Base-by-base conservation (phyloP, 225 moss, liverwort and hornwort species). In the Physcomitrellopsis africana region DNA sequence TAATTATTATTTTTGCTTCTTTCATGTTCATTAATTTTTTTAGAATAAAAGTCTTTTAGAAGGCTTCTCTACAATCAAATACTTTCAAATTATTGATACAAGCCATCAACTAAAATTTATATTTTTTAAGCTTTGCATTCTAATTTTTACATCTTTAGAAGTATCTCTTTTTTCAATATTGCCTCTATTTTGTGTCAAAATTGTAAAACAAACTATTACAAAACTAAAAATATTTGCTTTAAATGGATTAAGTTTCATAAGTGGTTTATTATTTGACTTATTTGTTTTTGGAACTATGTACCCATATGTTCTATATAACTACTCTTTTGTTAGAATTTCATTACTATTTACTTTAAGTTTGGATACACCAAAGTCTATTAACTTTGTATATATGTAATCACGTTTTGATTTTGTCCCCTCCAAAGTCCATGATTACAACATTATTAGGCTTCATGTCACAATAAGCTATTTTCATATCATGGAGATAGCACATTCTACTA, bases 21-120 rank as follows among this genome's bases (percentile, higher is more conserved):
- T 45, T 47, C 59, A 61, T 3, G 11, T 16, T 11, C n/a, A n/a
- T n/a, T n/a, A 0, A 7, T 51, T 18, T 7, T 69, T 77, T 11
- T 18, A 69, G n/a, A 77, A 77, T 2, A 26, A 61, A 20, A 69
- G 69, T 52, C 77, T 43, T 23, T 19, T 10, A 10, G 9, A 11
- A 62, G 23, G 0, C 62, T n/a, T 1, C n/a, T n/a, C n/a, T n/a
- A 24, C 2, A 24, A 17, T 49, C 10, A 60, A 77, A 44, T 62
- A 77, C 48, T 63, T 23, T 1, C 59, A 1, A 56, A 77, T 54
- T 45, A 75, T 45, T 2, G 10, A 44, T 23, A 24, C 57, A 6
- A 58, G n/a, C 22, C 58, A 15, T 43, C 3, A 0, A 14, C 8
- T 11, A 17, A 17, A 1, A 5, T 26, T 8, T 48, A 48, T 26